These are phyloP conservation scores for Pythium aquatile DNA, from an alignment of 352 stramenopile genomes.

Conservation along the genomic window DNA sequence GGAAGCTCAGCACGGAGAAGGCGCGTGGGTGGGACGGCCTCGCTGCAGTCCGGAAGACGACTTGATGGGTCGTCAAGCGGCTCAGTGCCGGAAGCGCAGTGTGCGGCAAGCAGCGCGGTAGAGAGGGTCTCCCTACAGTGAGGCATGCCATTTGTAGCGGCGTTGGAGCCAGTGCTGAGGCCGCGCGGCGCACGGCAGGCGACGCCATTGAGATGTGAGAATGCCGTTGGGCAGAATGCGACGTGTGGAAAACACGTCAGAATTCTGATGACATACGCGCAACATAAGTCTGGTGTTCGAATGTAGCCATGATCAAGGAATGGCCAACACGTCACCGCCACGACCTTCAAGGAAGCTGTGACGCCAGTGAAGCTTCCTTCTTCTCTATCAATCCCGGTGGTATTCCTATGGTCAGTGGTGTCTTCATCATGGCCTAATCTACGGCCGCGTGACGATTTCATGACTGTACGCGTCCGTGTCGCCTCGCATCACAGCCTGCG, in stretches of 20 bases:
- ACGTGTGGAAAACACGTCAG: slow-evolving; percentile 13
- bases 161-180: background rate
- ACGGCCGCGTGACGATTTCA: slow-evolving; percentile 9
- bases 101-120: background rate
- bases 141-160: background rate
- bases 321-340: too few species aligned
- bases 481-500: slow-evolving; percentile 7
- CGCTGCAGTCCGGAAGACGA: background rate
- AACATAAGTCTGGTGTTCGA: slow-evolving; percentile 2
- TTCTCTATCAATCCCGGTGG: too few species aligned
- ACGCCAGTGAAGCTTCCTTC: too few species aligned
- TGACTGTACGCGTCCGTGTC: background rate
- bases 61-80: background rate
- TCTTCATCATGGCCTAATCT: background rate
- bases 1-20: slow-evolving; percentile 6
- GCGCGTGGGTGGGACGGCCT: background rate
- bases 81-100: background rate
- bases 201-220: background rate
- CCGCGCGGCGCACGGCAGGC: background rate
- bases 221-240: background rate
- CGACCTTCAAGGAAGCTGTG: too few species aligned
- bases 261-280: slow-evolving; percentile 8
- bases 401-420: too few species aligned
- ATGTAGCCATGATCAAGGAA: background rate
- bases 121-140: background rate